Evolutionary conservation across 2,329 filamentous ascomycete species (phyloP), one percentile per base, ranked within the genome.

Genomic region (Pestalotiopsis sp.): DNA sequence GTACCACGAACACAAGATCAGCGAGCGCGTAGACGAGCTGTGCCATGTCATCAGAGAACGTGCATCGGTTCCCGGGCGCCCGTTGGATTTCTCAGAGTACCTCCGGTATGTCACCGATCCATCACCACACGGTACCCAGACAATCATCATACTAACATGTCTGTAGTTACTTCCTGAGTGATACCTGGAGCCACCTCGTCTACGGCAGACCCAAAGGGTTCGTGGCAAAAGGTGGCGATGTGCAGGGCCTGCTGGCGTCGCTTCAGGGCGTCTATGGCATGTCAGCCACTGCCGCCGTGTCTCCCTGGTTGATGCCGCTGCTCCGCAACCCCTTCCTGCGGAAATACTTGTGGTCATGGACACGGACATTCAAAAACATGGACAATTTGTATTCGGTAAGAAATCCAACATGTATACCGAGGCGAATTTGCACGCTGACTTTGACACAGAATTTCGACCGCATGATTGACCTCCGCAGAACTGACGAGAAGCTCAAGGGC

Each of bases 141-240:
- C 2, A 4, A 1, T 2, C 2, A 52, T 52, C 0, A 27, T n/a
- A 4, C 57, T 59, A 36, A 59, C 17, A 2, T 3, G 1, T 27
- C 3, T 36, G 1, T 4, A 59, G 57, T 13, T 36, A 27, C 17
- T 59, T 59, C 4, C 3, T 59, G 2, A 59, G 57, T 36, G 57
- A 59, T 23, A 59, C 57, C 12, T 59, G 57, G 57, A 59, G 57
- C 17, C 57, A 59, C n/a, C 57, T 59, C 57, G 57, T 59, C 12
- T 59, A 59, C 6, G 57, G 57, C 25, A 59, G 57, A 59, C 27
- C 57, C 23, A 59, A 59, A 12, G 27, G 23, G 2, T 59, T 59
- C 27, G 57, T 59, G 25, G 57, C 57, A 17, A 20, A 36, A 59
- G 57, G 57, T 0, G 27, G 57, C 57, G 57, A 59, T 59, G 27